These are phyloP conservation scores for Lignosus rhinocerotis DNA, from an alignment of 1,284 basidiomycete genomes.

Conservation along the genomic window DNA sequence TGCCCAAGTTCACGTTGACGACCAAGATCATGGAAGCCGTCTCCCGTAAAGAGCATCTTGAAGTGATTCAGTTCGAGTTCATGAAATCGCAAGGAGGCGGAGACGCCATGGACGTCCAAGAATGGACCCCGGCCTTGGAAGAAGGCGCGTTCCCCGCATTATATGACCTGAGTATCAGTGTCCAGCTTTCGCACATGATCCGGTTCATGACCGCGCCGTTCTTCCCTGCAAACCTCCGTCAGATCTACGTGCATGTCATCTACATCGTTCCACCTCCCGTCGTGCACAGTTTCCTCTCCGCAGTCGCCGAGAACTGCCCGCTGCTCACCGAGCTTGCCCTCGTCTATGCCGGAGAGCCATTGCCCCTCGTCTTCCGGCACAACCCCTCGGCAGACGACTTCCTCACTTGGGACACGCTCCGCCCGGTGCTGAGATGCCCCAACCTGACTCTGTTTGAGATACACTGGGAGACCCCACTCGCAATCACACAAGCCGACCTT, in stretches of 20 bases:
- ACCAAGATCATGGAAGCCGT: constrained; percentile 45
- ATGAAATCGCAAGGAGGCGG: constrained; percentile 43
- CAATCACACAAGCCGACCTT: constrained; percentile 47
- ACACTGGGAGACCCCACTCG: constrained; percentile 51
- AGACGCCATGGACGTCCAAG: constrained; percentile 40
- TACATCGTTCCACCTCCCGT: constrained; percentile 40
- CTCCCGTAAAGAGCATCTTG: constrained; percentile 46
- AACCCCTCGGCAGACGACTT: constrained; percentile 27
- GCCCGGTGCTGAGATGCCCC: constrained; percentile 47
- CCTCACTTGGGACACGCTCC: constrained; percentile 48
- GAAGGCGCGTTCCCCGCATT: constrained; percentile 57
- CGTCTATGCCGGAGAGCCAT: constrained; percentile 26
- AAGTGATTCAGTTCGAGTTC: constrained; percentile 52
- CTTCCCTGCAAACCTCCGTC: constrained; percentile 50
- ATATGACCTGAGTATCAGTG: constrained; percentile 51
- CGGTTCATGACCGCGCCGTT: constrained; percentile 46
- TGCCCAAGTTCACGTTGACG: constrained; percentile 55
- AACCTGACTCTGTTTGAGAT: constrained; percentile 51
- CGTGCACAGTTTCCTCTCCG: constrained; percentile 44
- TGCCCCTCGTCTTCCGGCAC: constrained; percentile 10
- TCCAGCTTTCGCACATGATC: constrained; percentile 43
- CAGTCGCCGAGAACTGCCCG: constrained; percentile 48
- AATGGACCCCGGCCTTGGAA: constrained; percentile 44
- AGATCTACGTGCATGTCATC: constrained; percentile 29
- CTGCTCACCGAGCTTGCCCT: constrained; percentile 43